Conservation (phyloP, 139 green algal species). For the Chloropicon primus region DNA sequence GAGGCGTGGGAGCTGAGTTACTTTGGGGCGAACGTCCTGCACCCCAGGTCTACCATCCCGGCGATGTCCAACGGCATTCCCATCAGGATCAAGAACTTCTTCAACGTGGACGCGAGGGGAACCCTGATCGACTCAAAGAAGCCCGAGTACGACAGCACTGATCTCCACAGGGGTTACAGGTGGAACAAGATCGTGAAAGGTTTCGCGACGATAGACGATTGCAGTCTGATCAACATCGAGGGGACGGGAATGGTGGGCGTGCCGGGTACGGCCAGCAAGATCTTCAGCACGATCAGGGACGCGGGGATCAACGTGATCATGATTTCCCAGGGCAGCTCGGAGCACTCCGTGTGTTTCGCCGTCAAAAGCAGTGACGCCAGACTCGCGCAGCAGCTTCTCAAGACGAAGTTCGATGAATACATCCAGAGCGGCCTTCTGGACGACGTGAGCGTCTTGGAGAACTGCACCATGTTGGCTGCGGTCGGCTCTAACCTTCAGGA, state of each 20-base stretch:
- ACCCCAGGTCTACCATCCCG: slow-evolving; percentile 88
- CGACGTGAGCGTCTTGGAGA: slow-evolving; percentile 20
- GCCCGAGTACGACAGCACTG: background rate
- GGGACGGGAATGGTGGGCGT: slow-evolving; percentile 94
- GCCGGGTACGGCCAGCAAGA: slow-evolving; percentile 70
- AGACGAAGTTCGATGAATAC: slow-evolving; percentile 5
- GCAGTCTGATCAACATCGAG: slow-evolving; percentile 88
- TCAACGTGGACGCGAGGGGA: slow-evolving; percentile 64
- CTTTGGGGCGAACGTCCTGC: slow-evolving; percentile 96
- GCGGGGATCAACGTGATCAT: slow-evolving; percentile 91
- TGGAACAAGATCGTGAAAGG: slow-evolving; percentile 60
- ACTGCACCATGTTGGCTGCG: slow-evolving; percentile 3
- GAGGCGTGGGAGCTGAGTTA: slow-evolving; percentile 97
- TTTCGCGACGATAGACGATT: slow-evolving; percentile 92
- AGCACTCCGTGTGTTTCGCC: slow-evolving; percentile 97
- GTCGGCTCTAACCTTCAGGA: background rate
- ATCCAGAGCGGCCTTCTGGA: slow-evolving; percentile 11
- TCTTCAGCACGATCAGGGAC: slow-evolving; percentile 80
- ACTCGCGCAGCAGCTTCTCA: slow-evolving; percentile 3
- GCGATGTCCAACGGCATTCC: slow-evolving; percentile 90
- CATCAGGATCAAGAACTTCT: slow-evolving; percentile 93
- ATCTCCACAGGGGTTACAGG: background rate
- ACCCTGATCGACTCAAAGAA: slow-evolving; percentile 15
- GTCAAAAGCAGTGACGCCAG: slow-evolving; percentile 33
- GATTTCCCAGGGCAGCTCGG: slow-evolving; percentile 85